Percentiles rank a stretch among this genome's conserved stretches.
These are phyloP conservation scores for Mycena alexandri DNA, from an alignment of 768 basidiomycete genomes.

Conservation along the genomic window DNA sequence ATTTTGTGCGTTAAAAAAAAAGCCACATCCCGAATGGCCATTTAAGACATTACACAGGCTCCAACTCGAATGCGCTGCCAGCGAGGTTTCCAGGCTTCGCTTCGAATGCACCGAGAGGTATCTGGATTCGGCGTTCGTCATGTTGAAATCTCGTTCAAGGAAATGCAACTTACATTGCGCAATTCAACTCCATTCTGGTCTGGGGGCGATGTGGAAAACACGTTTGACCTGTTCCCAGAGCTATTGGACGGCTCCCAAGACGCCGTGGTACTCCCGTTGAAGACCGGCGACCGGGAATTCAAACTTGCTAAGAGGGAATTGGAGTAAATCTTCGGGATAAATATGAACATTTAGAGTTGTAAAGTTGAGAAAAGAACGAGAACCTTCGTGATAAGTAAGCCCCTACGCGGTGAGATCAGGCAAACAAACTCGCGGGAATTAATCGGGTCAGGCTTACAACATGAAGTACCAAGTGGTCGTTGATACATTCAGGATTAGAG, in stretches of 20 bases:
- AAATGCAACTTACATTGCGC: not conserved
- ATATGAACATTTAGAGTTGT: no score
- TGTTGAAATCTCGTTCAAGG: not conserved
- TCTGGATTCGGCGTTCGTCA: slow-evolving; percentile 3
- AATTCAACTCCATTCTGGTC: slow-evolving; percentile 9
- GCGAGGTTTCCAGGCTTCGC: no score
- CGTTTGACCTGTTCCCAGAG: not conserved
- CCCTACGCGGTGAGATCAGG: slow-evolving; percentile 9
- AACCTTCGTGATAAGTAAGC: slow-evolving; percentile 13
- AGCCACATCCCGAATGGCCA: no score
- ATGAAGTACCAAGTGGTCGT: slow-evolving; percentile 24
- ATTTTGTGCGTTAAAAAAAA: no score
- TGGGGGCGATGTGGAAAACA: slow-evolving; percentile 9
- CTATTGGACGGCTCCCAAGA: slow-evolving; percentile 8
- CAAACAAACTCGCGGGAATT: slow-evolving; percentile 2
- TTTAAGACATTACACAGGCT: no score
- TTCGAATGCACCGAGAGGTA: slow-evolving; percentile 5
- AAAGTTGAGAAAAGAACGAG: no score
- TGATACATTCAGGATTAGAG: slow-evolving; percentile 10
- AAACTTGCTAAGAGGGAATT: slow-evolving; percentile 19
- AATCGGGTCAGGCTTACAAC: slow-evolving; percentile 2
- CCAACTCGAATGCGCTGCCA: no score
- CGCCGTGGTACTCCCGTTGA: slow-evolving; percentile 3
- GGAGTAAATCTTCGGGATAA: slow-evolving; percentile 18
- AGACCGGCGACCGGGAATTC: slow-evolving; percentile 14